Evolutionary conservation across 176 grass and related monocot species (phyloP).

Genomic region (Eragrostis nindensis): DNA sequence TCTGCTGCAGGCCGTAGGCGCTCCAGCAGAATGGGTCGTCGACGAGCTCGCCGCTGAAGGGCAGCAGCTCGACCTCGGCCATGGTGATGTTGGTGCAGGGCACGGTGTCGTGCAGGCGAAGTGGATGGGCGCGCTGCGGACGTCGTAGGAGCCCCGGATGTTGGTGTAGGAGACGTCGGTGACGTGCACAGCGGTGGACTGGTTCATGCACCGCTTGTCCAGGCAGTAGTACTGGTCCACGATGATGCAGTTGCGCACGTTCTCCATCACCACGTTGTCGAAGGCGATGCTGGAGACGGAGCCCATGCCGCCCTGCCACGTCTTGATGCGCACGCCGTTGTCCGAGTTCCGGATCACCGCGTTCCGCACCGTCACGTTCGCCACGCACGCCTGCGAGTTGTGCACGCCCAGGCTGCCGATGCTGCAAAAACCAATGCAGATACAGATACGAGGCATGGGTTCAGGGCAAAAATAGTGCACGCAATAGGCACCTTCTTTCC

Average conservation of each 20-base stretch:
- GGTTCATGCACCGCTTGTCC: constrained; percentile 80
- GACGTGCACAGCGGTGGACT: constrained; percentile 78
- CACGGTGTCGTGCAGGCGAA: constrained; percentile 90
- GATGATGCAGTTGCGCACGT: constrained; percentile 93
- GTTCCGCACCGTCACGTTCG: constrained; percentile 75
- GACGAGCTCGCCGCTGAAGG: constrained; percentile 64
- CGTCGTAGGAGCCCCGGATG: constrained; percentile 76
- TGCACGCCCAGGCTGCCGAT: constrained; percentile 92
- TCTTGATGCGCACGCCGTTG: constrained; percentile 88
- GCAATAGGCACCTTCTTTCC: too few relatives aligned
- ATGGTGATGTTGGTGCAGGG: constrained; percentile 98
- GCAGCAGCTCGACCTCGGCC: constrained; percentile 85
- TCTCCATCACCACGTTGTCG: constrained; percentile 66
- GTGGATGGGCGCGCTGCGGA: constrained; percentile 75
- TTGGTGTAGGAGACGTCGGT: constrained; percentile 74
- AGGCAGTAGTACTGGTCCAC: constrained; percentile 92
- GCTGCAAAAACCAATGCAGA: constrained; percentile 31
- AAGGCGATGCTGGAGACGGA: constrained; percentile 66
- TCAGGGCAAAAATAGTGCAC: not conserved
- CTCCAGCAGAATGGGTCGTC: constrained; percentile 96
- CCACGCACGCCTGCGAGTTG: constrained; percentile 88
- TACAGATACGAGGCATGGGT: not conserved
- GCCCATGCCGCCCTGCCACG: constrained; percentile 87
- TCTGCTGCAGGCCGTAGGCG: constrained; percentile 70
- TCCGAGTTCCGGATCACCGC: constrained; percentile 85